These are phyloP conservation scores for Malus domestica DNA, from an alignment of 306 rosid species.

Conservation along the genomic window ASM211411v1 NC_041797.1:12421001-12421500, in stretches of 20 bases:
- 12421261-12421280: too few species aligned
- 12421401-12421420: too few species aligned
- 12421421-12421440: too few species aligned
- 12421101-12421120: not conserved
- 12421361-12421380: not conserved
- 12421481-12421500: too few species aligned
- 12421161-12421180: not conserved
- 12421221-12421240: too few species aligned
- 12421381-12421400: too few species aligned
- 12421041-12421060: not conserved
- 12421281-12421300: not conserved
- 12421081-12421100: not conserved
- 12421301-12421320: not conserved
- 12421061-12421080: not conserved
- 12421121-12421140: not conserved
- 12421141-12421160: not conserved
- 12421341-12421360: not conserved
- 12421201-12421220: not conserved
- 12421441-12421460: not conserved
- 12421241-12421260: too few species aligned
- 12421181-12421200: not conserved
- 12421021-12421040: not conserved
- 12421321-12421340: not conserved
- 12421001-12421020: not conserved
- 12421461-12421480: not conserved